These are phyloP conservation scores for Chaetomidium leptoderma DNA, from an alignment of 495 filamentous ascomycete species.

Conservation along the genomic window DNA sequence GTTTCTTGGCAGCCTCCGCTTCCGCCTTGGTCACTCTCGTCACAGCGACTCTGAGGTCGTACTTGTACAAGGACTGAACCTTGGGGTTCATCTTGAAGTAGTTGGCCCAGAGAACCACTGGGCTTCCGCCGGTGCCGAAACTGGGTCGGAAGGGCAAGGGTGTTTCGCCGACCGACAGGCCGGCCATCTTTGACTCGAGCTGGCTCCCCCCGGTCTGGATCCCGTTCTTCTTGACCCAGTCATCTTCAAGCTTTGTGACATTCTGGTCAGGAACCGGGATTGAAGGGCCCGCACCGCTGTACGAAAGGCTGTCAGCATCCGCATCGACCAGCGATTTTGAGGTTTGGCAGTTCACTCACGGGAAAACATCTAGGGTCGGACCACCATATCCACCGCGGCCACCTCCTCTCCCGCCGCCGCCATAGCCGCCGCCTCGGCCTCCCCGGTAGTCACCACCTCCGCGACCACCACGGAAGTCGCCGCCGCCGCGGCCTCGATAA, in stretches of 20 bases:
- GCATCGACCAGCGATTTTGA: background rate
- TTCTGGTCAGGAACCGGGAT: constrained; percentile 28
- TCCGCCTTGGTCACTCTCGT: background rate
- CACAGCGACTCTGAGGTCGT: constrained; percentile 29
- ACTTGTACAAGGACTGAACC: constrained; percentile 35
- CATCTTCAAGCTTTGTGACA: constrained; percentile 37
- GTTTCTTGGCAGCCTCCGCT: background rate
- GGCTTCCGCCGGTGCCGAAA: constrained; percentile 52
- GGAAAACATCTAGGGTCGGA: constrained; percentile 26
- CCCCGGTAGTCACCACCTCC: constrained; percentile 28
- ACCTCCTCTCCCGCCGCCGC: background rate
- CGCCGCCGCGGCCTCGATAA: constrained; percentile 19
- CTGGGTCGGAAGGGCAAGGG: constrained; percentile 51
- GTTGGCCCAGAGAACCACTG: constrained; percentile 58
- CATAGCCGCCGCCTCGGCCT: constrained; percentile 12
- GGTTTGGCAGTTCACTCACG: constrained; percentile 24
- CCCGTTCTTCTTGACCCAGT: constrained; percentile 23
- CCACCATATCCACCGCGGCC: constrained; percentile 25
- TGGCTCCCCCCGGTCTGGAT: background rate
- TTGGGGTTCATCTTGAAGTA: constrained; percentile 53
- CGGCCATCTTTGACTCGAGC: constrained; percentile 24
- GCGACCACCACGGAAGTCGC: constrained; percentile 24
- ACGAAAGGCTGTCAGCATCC: constrained; percentile 12
- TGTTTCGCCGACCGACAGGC: constrained; percentile 23
- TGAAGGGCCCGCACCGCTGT: constrained; percentile 2